Evolutionary conservation across 139 green algal genomes (phyloP).

Genomic region (Diplosphaera chodatii): DNA sequence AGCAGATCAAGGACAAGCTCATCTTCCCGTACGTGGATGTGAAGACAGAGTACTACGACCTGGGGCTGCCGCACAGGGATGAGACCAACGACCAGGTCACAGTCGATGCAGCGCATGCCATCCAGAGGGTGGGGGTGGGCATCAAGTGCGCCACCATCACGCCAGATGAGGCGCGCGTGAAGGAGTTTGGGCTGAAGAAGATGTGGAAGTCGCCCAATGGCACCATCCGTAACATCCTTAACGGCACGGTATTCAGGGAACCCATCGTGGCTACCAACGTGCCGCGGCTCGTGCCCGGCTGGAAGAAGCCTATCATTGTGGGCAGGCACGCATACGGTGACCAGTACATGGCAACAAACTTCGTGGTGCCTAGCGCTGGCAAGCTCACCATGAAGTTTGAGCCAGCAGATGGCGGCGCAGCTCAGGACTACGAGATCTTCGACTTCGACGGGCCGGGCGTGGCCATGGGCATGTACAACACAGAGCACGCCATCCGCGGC

Average conservation of each 20-base stretch:
- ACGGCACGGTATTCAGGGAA: constrained; percentile 90
- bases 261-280: constrained; percentile 94
- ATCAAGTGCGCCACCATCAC: constrained; percentile 99
- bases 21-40: constrained; percentile 91
- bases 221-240: constrained; percentile 64
- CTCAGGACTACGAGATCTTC: constrained; percentile 43
- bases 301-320: constrained; percentile 88
- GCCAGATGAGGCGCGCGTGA: constrained; percentile 88
- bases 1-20: constrained; percentile 92
- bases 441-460: constrained; percentile 70
- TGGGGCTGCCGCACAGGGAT: constrained; percentile 79
- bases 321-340: constrained; percentile 84
- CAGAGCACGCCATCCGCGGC: constrained; percentile 83
- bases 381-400: constrained; percentile 79
- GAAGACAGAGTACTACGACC: constrained; percentile 91
- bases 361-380: constrained; percentile 63
- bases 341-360: constrained; percentile 93
- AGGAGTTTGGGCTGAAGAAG: constrained; percentile 94
- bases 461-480: constrained; percentile 93
- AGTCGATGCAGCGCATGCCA: constrained; percentile 77
- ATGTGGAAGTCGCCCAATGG: constrained; percentile 93
- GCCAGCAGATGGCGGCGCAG: constrained; percentile 32
- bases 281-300: constrained; percentile 85
- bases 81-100: constrained; percentile 79
- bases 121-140: constrained; percentile 80